Evolutionary conservation across 164 flowering plant genomes (phyloP).

Genomic region (Nymphaea thermarum): DNA sequence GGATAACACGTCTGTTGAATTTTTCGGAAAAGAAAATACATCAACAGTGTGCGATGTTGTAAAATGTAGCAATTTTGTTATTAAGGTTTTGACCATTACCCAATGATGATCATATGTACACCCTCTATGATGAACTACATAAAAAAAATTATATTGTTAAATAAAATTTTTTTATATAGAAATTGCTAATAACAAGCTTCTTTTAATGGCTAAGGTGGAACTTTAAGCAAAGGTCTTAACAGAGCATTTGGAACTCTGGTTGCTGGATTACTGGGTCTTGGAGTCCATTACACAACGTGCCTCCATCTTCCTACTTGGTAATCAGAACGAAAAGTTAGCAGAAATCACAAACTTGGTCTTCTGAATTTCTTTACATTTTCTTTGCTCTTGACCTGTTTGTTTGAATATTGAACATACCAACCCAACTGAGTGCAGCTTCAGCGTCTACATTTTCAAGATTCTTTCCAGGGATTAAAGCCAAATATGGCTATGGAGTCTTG

Average conservation of each 20-base stretch:
- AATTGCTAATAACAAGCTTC: background rate
- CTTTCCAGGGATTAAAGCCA: background rate
- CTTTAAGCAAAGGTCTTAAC: conserved; percentile 47
- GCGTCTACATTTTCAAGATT: conserved; percentile 1
- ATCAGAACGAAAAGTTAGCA: background rate
- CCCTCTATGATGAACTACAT: background rate
- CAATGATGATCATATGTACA: too few species aligned
- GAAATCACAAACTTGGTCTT: background rate
- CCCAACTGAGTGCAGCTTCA: background rate
- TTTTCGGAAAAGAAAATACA: too few species aligned
- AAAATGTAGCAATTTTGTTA: too few species aligned
- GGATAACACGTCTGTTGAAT: too few species aligned
- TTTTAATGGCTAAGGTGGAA: conserved; percentile 35
- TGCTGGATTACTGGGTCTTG: conserved; percentile 64
- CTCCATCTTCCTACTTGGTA: conserved; percentile 56
- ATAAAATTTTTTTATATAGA: background rate
- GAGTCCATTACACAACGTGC: conserved; percentile 49
- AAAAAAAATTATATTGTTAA: background rate
- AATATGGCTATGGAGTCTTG: conserved; percentile 2
- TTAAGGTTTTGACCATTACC: too few species aligned
- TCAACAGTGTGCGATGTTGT: too few species aligned
- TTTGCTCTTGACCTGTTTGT: background rate
- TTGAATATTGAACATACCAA: background rate
- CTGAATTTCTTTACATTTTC: background rate
- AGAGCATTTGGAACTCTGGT: conserved; percentile 57